Evolutionary conservation across 129 eudicot genomes (phyloP).

Genomic region (Escallonia rubra): DNA sequence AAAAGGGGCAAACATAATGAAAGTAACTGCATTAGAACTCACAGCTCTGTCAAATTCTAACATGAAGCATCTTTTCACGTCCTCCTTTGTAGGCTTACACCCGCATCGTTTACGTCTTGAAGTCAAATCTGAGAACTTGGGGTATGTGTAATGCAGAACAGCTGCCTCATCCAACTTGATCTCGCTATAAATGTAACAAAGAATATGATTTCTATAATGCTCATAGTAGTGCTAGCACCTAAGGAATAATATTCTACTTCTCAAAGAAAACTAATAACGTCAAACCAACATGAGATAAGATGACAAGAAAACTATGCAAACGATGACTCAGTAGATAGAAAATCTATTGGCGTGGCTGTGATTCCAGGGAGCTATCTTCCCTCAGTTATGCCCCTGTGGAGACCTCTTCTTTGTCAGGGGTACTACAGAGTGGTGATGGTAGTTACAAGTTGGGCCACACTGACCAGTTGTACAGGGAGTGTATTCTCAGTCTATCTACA

Average conservation of each 20-base stretch:
- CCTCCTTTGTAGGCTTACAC: conserved; percentile 86
- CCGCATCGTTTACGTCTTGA: conserved; percentile 98
- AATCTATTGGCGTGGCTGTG: neutral
- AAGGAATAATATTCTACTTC: neutral
- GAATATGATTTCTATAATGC: neutral
- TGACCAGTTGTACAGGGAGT: too few species aligned
- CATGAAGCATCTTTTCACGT: conserved; percentile 74
- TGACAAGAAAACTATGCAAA: neutral
- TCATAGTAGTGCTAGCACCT: neutral
- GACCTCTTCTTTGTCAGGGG: too few species aligned
- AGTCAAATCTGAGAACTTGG: conserved; percentile 91
- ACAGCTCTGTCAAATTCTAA: conserved; percentile 86
- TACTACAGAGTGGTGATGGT: too few species aligned
- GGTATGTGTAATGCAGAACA: conserved; percentile 84
- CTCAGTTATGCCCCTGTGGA: too few species aligned
- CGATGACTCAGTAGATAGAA: neutral
- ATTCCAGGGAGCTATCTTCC: neutral
- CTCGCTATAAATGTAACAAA: conserved; percentile 43
- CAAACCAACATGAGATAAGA: neutral
- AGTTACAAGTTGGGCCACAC: too few species aligned
- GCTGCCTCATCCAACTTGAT: conserved; percentile 89
- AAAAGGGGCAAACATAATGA: neutral
- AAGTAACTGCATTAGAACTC: conserved; percentile 24
- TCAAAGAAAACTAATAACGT: neutral
- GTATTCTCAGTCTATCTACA: too few species aligned